Percentiles rank a stretch among this genome's conserved stretches.
phyloP scores from a whole-genome alignment of 805 yeast species.

The Kregervanrija pseudodelftensis region DNA sequence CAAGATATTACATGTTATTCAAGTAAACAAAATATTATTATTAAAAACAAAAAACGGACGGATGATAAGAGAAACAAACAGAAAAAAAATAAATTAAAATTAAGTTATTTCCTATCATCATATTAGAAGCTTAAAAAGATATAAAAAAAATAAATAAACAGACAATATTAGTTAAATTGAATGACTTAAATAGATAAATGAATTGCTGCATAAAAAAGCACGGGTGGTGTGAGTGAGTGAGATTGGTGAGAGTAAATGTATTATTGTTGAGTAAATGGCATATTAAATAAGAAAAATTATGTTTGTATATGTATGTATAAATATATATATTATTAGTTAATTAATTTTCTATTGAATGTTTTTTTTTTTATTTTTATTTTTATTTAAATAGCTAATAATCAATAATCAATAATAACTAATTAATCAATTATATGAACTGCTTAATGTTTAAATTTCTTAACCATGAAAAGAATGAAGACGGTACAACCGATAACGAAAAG shows the following conservation, averaged over 20 bases:
- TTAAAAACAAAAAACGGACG: background rate
- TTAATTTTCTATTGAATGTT: no score
- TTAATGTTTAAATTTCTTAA: constrained; percentile 30
- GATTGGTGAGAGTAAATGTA: no score
- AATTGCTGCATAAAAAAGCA: no score
- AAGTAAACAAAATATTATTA: background rate
- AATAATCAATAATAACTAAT: background rate
- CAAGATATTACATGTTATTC: no score
- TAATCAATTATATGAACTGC: constrained; percentile 1
- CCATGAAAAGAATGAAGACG: constrained; percentile 22
- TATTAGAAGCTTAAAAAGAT: background rate
- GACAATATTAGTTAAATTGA: background rate
- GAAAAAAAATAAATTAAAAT: background rate
- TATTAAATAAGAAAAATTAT: no score
- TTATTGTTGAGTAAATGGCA: no score
- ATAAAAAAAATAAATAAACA: background rate
- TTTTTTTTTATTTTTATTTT: no score
- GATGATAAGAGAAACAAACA: background rate
- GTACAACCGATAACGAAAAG: constrained; percentile 38
- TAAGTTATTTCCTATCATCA: background rate
- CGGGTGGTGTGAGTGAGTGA: no score
- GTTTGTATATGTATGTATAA: no score
- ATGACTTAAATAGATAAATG: background rate
- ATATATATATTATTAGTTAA: no score
- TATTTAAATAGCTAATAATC: background rate